Conservation (phyloP, 108 stramenopile species). For the Craspedostauros australis region DNA sequence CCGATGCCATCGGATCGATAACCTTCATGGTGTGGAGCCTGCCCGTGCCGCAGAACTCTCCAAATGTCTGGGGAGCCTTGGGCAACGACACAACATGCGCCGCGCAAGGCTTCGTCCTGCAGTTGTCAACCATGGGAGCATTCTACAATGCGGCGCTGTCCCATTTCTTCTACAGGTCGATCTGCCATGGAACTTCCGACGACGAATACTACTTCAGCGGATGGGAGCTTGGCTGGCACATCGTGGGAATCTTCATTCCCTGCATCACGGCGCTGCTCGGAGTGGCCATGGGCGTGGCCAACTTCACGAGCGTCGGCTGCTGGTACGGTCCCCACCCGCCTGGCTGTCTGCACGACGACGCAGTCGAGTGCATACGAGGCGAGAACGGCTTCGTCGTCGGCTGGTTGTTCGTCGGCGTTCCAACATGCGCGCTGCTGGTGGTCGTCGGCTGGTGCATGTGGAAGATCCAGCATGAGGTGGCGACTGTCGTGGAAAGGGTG, state of each 20-base stretch:
- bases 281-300: neutral
- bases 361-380: neutral
- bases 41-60: too few species aligned
- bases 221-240: neutral
- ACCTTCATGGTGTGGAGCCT: conserved; percentile 2
- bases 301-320: neutral
- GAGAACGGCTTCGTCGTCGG: too few species aligned
- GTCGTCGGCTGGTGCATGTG: too few species aligned
- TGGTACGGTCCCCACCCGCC: neutral
- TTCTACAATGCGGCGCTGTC: too few species aligned
- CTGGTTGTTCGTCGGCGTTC: too few species aligned
- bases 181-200: conserved; percentile 14
- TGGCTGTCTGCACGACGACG: neutral
- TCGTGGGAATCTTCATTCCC: neutral
- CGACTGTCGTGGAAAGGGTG: too few species aligned
- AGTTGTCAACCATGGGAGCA: too few species aligned
- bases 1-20: conserved; percentile 1
- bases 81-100: too few species aligned
- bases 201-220: neutral
- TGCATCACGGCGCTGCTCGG: neutral
- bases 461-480: too few species aligned
- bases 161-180: conserved; percentile 9
- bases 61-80: too few species aligned
- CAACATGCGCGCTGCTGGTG: too few species aligned
- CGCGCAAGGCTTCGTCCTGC: too few species aligned